phyloP scores from a whole-genome alignment of 148 eudicot genomes.

The Camellia japonica region DNA sequence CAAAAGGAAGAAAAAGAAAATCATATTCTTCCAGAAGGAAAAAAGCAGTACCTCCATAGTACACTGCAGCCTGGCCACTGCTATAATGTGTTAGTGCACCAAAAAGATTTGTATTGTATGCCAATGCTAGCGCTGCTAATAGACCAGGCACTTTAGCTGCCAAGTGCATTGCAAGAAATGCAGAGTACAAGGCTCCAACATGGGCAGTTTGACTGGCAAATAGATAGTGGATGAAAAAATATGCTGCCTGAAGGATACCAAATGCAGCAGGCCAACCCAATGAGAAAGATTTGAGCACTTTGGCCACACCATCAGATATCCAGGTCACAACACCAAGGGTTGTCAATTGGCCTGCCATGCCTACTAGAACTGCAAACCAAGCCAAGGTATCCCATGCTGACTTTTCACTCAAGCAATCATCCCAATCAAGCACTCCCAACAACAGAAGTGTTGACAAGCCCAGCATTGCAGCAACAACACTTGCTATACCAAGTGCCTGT shows the following conservation, averaged over 20 bases:
- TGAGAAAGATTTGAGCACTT: slow-evolving; percentile 53
- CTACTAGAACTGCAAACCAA: slow-evolving; percentile 92
- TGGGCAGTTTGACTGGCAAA: slow-evolving; percentile 98
- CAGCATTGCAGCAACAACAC: slow-evolving; percentile 97
- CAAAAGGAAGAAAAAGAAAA: slow-evolving; percentile 3
- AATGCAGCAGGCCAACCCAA: slow-evolving; percentile 90
- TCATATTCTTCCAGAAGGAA: not conserved
- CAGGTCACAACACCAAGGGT: slow-evolving; percentile 79
- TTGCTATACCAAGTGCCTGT: slow-evolving; percentile 66
- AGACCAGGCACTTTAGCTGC: slow-evolving; percentile 88
- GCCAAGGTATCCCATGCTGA: slow-evolving; percentile 98
- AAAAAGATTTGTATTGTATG: slow-evolving; percentile 82
- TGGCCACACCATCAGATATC: slow-evolving; percentile 78
- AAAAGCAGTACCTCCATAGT: slow-evolving; percentile 69
- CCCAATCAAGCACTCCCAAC: slow-evolving; percentile 84
- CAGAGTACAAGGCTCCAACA: slow-evolving; percentile 92
- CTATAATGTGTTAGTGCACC: slow-evolving; percentile 95
- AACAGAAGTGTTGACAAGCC: slow-evolving; percentile 77
- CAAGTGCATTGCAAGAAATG: slow-evolving; percentile 85
- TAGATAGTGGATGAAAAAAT: slow-evolving; percentile 84
- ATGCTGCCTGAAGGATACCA: slow-evolving; percentile 78
- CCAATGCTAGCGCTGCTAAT: slow-evolving; percentile 76
- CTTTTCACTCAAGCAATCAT: slow-evolving; percentile 87
- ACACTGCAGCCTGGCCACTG: slow-evolving; percentile 95
- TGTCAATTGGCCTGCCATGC: slow-evolving; percentile 90